Evolutionary conservation across 768 basidiomycete genomes (phyloP).

Genomic region (Suillus bovinus): DNA sequence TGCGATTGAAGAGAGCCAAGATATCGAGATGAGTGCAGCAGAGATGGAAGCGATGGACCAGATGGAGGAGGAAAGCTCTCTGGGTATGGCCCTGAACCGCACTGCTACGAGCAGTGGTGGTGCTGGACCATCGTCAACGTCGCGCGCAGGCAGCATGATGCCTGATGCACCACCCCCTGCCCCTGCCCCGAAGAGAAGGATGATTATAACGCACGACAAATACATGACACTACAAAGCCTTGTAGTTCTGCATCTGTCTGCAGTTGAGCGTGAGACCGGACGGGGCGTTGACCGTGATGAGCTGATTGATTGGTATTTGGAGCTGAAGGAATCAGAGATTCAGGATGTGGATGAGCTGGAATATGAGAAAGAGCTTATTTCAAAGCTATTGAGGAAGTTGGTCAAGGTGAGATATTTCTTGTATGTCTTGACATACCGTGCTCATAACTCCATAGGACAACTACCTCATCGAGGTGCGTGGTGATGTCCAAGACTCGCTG

Average conservation of each 20-base stretch:
- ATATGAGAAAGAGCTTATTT: conserved; percentile 86
- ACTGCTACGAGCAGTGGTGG: conserved; percentile 38
- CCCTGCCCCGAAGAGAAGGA: conserved; percentile 64
- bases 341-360: conserved; percentile 86
- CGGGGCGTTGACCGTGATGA: conserved; percentile 86
- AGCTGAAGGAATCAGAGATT: conserved; percentile 81
- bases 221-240: conserved; percentile 89
- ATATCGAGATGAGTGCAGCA: conserved; percentile 64
- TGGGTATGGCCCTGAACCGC: conserved; percentile 36
- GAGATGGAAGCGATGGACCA: conserved; percentile 56
- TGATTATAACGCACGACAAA: conserved; percentile 95
- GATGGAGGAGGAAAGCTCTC: conserved; percentile 49
- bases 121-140: conserved; percentile 33
- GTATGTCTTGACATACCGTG: background rate
- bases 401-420: conserved; percentile 65
- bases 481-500: conserved; percentile 81
- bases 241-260: conserved; percentile 79
- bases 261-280: conserved; percentile 73
- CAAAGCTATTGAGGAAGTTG: conserved; percentile 85
- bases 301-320: conserved; percentile 95
- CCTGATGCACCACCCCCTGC: conserved; percentile 37
- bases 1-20: conserved; percentile 52
- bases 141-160: conserved; percentile 26
- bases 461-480: conserved; percentile 80
- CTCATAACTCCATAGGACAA: conserved; percentile 56